Evolutionary conservation across 257 asterid species (phyloP).

Genomic region (Salvia miltiorrhiza): DNA sequence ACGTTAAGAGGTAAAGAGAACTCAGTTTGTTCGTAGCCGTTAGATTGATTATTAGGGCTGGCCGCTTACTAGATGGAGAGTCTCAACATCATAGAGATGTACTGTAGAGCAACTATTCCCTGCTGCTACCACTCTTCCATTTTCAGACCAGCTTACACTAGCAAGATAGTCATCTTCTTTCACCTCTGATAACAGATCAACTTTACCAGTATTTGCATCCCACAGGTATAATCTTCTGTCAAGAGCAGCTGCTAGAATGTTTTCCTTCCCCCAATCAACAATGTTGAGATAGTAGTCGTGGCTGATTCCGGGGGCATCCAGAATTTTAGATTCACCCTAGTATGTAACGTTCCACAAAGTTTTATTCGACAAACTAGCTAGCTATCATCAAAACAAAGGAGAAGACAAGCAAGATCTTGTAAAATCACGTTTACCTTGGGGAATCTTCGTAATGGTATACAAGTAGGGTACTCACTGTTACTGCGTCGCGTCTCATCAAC

Average conservation of each 20-base stretch:
- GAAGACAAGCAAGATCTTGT: background rate
- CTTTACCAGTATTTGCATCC: conserved; percentile 35
- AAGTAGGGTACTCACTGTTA: conserved; percentile 26
- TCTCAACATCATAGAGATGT: conserved; percentile 58
- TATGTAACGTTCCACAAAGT: background rate
- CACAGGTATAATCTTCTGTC: conserved; percentile 44
- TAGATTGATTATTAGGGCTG: background rate
- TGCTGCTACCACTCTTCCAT: conserved; percentile 45
- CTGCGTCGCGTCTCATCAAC: conserved; percentile 56
- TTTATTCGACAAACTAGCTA: background rate
- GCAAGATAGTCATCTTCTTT: conserved; percentile 39
- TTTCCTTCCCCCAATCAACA: conserved; percentile 76
- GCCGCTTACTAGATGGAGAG: conserved; percentile 50
- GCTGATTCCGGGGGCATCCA: conserved; percentile 57
- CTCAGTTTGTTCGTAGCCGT: background rate
- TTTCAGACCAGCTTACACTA: conserved; percentile 73
- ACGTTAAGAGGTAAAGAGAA: background rate
- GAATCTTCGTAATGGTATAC: conserved; percentile 37
- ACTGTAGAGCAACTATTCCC: conserved; percentile 45
- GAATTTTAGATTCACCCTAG: conserved; percentile 46
- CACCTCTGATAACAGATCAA: conserved; percentile 27
- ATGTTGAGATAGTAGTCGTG: conserved; percentile 58
- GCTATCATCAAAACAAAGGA: background rate
- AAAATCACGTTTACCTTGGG: conserved; percentile 42
- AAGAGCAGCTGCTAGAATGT: conserved; percentile 58